Evolutionary conservation across 495 filamentous ascomycete genomes (phyloP), one percentile per base, ranked within the genome.

Genomic region (Peziza echinospora): DNA sequence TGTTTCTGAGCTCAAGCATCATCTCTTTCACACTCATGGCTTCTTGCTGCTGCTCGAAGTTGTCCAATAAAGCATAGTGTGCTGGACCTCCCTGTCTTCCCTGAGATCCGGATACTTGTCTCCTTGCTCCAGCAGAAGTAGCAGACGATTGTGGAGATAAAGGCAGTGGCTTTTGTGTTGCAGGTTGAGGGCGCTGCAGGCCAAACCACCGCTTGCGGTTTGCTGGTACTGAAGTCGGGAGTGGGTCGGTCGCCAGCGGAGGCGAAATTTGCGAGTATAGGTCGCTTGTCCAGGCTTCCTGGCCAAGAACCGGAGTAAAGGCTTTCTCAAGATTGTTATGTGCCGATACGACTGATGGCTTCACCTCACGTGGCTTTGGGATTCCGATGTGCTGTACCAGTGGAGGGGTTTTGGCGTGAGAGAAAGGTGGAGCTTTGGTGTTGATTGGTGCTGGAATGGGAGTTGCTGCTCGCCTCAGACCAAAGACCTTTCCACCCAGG

Each of bases 21-120:
- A 54, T 50, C 37, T 57, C 65, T 51, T 80, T 74, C 24, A 66
- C 52, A 0, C 61, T 53, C 22, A 72, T 71, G 6, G 69, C 56
- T 45, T 80, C 78, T 3, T 76, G 76, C 47, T 72, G 71, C 47
- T 72, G 71, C 50, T 87, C 81, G 2, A 71, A 74, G 24, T 72
- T 66, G 51, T 89, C 84, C 45, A 89, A 68, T 51, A 89, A 66
- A 1, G 84, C 81, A 61, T 94, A 94, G 55, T 91, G 85, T 2
- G 85, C 77, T 17, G 45, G 52, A 5, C 24, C 21, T 7, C n/a
- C 2, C 9, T 11, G 41, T 50, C 34, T 44, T 52, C 50, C 41
- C n/a, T n/a, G n/a, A n/a, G n/a, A n/a, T 46, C 45, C 11, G 47
- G 5, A 17, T 16, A 23, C 10, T 13, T 13, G 41, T 1, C 16